These are phyloP conservation scores for Lichtheimia corymbifera DNA, from an alignment of 371 early-diverging fungal species.

Conservation along the genomic window DNA sequence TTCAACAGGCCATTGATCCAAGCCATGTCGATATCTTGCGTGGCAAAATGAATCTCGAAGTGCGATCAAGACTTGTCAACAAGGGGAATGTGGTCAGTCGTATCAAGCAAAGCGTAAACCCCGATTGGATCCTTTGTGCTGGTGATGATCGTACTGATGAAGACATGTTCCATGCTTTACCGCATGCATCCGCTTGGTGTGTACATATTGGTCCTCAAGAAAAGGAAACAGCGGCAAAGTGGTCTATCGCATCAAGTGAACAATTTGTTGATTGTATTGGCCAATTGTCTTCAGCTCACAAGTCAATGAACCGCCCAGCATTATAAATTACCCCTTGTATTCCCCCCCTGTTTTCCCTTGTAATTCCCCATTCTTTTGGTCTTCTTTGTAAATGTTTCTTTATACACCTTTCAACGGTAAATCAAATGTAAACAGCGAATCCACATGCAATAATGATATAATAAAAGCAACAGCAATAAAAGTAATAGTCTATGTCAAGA, in stretches of 20 bases:
- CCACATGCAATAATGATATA: not conserved
- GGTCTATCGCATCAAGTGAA: slow-evolving; percentile 35
- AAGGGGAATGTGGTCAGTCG: slow-evolving; percentile 95
- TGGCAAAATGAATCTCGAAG: slow-evolving; percentile 97
- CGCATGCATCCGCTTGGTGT: slow-evolving; percentile 24
- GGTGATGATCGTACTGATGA: slow-evolving; percentile 98
- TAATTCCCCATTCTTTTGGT: not conserved
- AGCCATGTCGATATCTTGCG: slow-evolving; percentile 91
- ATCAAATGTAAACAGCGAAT: not conserved
- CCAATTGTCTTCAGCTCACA: not conserved
- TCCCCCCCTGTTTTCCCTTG: not conserved
- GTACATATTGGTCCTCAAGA: slow-evolving; percentile 38
- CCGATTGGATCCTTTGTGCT: slow-evolving; percentile 90
- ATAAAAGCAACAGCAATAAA: slow-evolving; percentile 1
- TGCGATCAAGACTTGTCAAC: slow-evolving; percentile 78
- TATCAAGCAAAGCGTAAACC: slow-evolving; percentile 24
- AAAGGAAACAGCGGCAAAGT: slow-evolving; percentile 34
- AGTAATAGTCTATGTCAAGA: slow-evolving; percentile 64
- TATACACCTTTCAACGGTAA: not conserved
- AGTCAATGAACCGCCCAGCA: not conserved
- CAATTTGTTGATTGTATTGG: slow-evolving; percentile 31
- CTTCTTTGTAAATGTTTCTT: slow-evolving; percentile 4
- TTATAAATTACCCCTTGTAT: not conserved
- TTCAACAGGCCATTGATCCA: slow-evolving; percentile 29
- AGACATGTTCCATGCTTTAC: slow-evolving; percentile 85